These are phyloP conservation scores for Paspalum vaginatum DNA, from an alignment of 176 grass and related monocot species.

Conservation along the genomic window DNA sequence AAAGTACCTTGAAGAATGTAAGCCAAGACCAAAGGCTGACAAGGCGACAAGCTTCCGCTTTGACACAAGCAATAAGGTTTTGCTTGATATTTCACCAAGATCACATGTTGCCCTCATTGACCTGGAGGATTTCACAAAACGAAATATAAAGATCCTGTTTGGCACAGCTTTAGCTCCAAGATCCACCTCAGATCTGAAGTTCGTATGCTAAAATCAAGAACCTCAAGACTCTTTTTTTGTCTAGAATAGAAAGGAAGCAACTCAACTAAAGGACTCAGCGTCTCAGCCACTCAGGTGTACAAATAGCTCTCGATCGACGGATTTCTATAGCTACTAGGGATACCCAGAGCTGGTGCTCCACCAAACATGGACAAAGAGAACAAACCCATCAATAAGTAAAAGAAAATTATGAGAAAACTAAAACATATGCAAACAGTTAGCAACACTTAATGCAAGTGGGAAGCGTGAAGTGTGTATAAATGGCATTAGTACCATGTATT, in stretches of 20 bases:
- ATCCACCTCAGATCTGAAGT: no score
- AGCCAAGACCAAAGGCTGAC: conserved; percentile 63
- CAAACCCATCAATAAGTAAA: not conserved
- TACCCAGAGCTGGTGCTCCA: no score
- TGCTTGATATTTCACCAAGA: conserved; percentile 42
- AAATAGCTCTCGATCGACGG: no score
- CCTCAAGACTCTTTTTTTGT: no score
- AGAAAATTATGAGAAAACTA: not conserved
- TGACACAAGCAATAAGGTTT: conserved; percentile 42
- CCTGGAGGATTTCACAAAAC: conserved; percentile 41
- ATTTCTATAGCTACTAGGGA: no score
- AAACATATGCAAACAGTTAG: not conserved
- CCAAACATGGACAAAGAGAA: not conserved
- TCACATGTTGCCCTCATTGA: conserved; percentile 44
- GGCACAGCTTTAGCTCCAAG: no score
- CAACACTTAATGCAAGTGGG: not conserved
- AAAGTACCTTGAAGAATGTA: conserved; percentile 84
- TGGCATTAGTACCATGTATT: not conserved
- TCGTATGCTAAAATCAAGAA: no score
- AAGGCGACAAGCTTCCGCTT: conserved; percentile 69
- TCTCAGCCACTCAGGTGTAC: no score
- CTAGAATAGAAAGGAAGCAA: no score
- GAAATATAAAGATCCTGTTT: not conserved
- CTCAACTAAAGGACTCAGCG: no score
- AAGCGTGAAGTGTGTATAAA: not conserved